Evolutionary conservation across 1,284 basidiomycete species (phyloP).

Genomic region (Trametes polyzona): DNA sequence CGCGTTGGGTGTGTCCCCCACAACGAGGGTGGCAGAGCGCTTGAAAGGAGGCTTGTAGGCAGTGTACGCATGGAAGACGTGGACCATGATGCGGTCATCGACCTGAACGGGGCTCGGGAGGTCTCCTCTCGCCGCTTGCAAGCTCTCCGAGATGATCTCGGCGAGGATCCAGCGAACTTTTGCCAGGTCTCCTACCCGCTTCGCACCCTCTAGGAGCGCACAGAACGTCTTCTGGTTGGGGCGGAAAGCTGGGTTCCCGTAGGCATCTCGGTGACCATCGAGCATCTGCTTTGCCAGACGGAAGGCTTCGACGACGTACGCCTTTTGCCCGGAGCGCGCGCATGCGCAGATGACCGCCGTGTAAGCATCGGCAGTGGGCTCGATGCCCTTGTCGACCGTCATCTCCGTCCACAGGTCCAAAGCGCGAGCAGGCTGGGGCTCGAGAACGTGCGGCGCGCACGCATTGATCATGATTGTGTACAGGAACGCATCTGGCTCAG

Average conservation of each 20-base stretch:
- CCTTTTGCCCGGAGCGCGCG: slow-evolving; percentile 61
- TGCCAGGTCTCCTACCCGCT: slow-evolving; percentile 82
- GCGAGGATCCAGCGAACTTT: slow-evolving; percentile 91
- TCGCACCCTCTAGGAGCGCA: slow-evolving; percentile 88
- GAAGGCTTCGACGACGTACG: slow-evolving; percentile 78
- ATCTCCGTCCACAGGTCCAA: slow-evolving; percentile 95
- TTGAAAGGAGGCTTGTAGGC: slow-evolving; percentile 75
- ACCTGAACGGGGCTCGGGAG: slow-evolving; percentile 44
- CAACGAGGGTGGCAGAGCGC: slow-evolving; percentile 48
- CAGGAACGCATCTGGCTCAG: slow-evolving; percentile 71
- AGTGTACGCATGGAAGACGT: slow-evolving; percentile 90
- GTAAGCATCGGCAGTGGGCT: slow-evolving; percentile 76
- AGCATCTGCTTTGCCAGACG: slow-evolving; percentile 83
- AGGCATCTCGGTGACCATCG: slow-evolving; percentile 68
- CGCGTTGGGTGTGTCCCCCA: slow-evolving; percentile 13
- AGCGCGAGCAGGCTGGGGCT: slow-evolving; percentile 83
- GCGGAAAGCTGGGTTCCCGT: slow-evolving; percentile 55
- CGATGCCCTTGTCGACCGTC: slow-evolving; percentile 66
- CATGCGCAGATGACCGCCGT: slow-evolving; percentile 84
- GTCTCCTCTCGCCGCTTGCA: slow-evolving; percentile 24
- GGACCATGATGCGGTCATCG: slow-evolving; percentile 78
- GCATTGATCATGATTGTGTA: slow-evolving; percentile 91
- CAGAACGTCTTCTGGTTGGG: slow-evolving; percentile 79
- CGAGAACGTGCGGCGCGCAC: slow-evolving; percentile 55
- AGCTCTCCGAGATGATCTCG: slow-evolving; percentile 68